Evolutionary conservation across 176 grass and related monocot species (phyloP).

Genomic region (Oryza coarctata): DNA sequence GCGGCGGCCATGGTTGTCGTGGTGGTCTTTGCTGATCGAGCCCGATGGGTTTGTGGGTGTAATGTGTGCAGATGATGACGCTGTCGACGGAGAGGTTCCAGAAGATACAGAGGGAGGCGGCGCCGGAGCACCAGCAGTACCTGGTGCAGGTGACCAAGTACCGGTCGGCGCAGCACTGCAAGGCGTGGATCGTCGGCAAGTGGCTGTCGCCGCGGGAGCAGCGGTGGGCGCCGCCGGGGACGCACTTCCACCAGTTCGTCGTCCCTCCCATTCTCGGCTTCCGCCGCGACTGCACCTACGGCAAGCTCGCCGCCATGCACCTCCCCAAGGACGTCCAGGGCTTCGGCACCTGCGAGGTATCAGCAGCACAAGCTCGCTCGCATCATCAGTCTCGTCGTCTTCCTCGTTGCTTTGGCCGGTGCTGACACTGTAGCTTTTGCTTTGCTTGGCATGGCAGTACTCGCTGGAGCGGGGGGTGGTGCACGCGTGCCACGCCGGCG

Average conservation of each 20-base stretch:
- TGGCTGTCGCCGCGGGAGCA: constrained; percentile 80
- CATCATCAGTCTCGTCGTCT: no score
- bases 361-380: no score
- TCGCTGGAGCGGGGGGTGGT: constrained; percentile 70
- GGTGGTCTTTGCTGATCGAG: neutral
- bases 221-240: constrained; percentile 73
- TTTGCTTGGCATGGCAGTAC: constrained; percentile 36
- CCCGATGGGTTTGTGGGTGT: no score
- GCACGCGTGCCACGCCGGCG: constrained; percentile 91
- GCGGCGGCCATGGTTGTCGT: neutral
- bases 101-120: constrained; percentile 59
- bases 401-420: no score
- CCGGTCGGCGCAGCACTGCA: constrained; percentile 50
- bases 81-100: constrained; percentile 58
- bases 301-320: constrained; percentile 83
- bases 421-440: no score
- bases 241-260: constrained; percentile 98
- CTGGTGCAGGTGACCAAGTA: constrained; percentile 82
- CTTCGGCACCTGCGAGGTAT: constrained; percentile 57
- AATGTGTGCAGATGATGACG: constrained; percentile 50
- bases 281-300: constrained; percentile 93
- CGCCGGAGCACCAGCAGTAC: constrained; percentile 45
- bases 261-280: constrained; percentile 81
- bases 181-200: constrained; percentile 92
- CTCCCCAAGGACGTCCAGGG: constrained; percentile 70